phyloP scores from a whole-genome alignment of 1,139 yeast species.

The Suzukiozyma palmioleophila region DNA sequence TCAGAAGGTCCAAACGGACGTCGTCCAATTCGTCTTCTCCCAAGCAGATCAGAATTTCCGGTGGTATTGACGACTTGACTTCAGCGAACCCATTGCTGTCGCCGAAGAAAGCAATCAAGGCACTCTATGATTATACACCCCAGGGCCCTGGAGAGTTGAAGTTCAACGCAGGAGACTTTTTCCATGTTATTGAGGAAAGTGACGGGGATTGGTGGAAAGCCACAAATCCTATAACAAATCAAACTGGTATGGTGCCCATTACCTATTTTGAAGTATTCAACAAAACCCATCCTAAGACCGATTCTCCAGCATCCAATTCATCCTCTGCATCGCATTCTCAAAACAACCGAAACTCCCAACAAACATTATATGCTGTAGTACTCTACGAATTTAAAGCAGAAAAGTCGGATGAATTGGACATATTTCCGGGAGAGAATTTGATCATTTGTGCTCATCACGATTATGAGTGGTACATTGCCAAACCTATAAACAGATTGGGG shows the following conservation, averaged over 20 bases:
- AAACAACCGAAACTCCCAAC: constrained; percentile 18
- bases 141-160: constrained; percentile 80
- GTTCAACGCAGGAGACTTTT: constrained; percentile 80
- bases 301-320: constrained; percentile 3
- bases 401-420: constrained; percentile 81
- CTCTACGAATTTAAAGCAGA: constrained; percentile 87
- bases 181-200: constrained; percentile 63
- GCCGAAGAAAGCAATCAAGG: constrained; percentile 82
- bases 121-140: constrained; percentile 71
- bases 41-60: constrained; percentile 22
- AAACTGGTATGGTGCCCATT: constrained; percentile 84
- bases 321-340: constrained; percentile 4
- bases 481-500: constrained; percentile 90
- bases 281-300: constrained; percentile 41
- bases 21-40: constrained; percentile 33
- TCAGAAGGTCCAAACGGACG: constrained; percentile 41
- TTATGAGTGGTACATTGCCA: constrained; percentile 96
- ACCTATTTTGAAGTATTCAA: constrained; percentile 78
- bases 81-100: constrained; percentile 30
- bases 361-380: constrained; percentile 43
- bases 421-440: constrained; percentile 80
- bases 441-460: constrained; percentile 95
- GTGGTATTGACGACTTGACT: constrained; percentile 3
- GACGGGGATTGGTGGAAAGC: constrained; percentile 79
- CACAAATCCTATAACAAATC: constrained; percentile 74